A percentile compares a stretch with the other conserved stretches of the same genome.
Evolutionary conservation across 495 filamentous ascomycete species (phyloP).

Genomic region (Pyrenopolyporus hunteri): DNA sequence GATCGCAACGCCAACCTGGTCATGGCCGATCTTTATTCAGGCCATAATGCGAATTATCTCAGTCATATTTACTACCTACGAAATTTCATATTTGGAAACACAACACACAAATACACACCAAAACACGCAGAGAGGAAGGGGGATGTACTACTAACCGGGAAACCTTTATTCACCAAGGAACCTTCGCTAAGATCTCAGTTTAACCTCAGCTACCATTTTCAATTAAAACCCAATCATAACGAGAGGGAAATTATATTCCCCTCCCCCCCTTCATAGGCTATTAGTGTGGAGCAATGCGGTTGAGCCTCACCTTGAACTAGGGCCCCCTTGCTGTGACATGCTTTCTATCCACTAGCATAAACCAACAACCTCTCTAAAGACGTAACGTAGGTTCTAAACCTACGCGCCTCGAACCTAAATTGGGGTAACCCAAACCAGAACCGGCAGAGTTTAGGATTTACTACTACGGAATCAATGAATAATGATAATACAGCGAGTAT

Average conservation of each 20-base stretch:
- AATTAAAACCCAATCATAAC: conserved; percentile 1
- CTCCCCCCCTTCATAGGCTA: background rate
- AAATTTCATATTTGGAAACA: background rate
- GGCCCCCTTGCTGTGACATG: no score
- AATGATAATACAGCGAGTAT: no score
- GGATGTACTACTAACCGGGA: background rate
- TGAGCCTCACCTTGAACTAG: no score
- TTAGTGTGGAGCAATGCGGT: background rate
- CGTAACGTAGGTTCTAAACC: no score
- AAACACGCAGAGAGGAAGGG: background rate
- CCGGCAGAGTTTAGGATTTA: no score
- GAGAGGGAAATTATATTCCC: no score
- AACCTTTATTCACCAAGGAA: background rate
- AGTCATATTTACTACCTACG: background rate
- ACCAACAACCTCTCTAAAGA: no score
- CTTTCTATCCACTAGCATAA: no score
- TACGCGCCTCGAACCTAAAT: no score
- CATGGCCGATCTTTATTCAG: background rate
- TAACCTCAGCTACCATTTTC: background rate
- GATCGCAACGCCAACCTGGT: background rate
- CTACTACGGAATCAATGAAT: no score
- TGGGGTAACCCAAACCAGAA: no score
- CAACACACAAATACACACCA: background rate
- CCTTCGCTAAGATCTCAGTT: conserved; percentile 22
- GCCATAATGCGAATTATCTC: background rate